These are phyloP conservation scores for Dactylellina drechsleri DNA, from an alignment of 2,329 filamentous ascomycete species.

Conservation along the genomic window DNA sequence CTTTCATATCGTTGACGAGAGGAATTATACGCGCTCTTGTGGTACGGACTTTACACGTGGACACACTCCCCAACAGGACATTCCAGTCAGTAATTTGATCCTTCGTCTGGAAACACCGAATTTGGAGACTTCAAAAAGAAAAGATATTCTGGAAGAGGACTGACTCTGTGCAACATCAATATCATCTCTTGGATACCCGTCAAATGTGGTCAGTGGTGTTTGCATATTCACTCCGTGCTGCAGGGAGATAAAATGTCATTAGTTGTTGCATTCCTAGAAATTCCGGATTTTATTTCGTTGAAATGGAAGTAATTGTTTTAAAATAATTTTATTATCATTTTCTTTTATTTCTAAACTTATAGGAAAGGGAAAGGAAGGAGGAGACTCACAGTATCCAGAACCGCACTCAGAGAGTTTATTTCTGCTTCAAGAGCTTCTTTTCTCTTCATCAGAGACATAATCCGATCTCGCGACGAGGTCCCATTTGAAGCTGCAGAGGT, in stretches of 20 bases:
- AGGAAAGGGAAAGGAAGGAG: conserved; percentile 19
- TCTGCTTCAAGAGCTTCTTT: conserved; percentile 88
- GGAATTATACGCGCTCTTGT: conserved; percentile 88
- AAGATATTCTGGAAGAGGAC: conserved; percentile 55
- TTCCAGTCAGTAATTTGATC: conserved; percentile 45
- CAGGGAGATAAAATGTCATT: conserved; percentile 20
- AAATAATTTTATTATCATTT: background rate
- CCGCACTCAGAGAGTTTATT: conserved; percentile 81
- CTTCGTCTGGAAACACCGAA: conserved; percentile 26
- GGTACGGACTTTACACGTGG: conserved; percentile 76
- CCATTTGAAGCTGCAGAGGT: conserved; percentile 43
- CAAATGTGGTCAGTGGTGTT: conserved; percentile 83
- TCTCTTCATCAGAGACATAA: conserved; percentile 64
- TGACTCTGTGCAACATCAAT: conserved; percentile 94
- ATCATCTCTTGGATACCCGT: conserved; percentile 92
- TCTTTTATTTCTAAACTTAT: background rate
- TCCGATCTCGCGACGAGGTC: conserved; percentile 52
- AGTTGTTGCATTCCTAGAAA: conserved; percentile 34
- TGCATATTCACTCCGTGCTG: conserved; percentile 95
- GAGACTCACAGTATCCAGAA: conserved; percentile 81
- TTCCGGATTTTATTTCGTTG: background rate
- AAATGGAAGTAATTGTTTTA: conserved; percentile 14
- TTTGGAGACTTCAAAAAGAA: background rate
- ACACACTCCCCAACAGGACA: conserved; percentile 6
- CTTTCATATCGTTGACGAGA: conserved; percentile 92